These are phyloP conservation scores for Amyloporia xantha DNA, from an alignment of 768 basidiomycete species.

Conservation along the genomic window DNA sequence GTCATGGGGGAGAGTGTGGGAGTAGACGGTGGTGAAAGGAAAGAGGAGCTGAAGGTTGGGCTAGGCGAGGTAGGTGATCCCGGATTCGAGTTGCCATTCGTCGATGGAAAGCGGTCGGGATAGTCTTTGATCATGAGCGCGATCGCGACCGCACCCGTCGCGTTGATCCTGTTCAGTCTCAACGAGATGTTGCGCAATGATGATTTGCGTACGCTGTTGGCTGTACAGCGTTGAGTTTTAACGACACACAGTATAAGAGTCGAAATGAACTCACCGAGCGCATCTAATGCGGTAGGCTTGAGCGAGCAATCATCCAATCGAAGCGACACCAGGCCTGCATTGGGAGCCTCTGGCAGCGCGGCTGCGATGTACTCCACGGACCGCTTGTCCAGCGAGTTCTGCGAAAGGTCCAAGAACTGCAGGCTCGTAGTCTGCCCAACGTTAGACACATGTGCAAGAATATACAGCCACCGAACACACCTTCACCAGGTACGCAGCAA, in stretches of 20 bases:
- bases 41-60: conserved; percentile 18
- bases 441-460: background rate
- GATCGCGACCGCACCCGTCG: conserved; percentile 82
- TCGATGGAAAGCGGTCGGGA: conserved; percentile 58
- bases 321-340: conserved; percentile 64
- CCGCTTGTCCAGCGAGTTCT: conserved; percentile 79
- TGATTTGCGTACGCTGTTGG: conserved; percentile 77
- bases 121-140: conserved; percentile 97
- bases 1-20: conserved; percentile 26
- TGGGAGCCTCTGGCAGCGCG: conserved; percentile 49
- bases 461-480: conserved; percentile 28
- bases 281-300: conserved; percentile 68
- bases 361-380: conserved; percentile 75
- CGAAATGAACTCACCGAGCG: conserved; percentile 60
- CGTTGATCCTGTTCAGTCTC: conserved; percentile 79
- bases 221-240: conserved; percentile 30
- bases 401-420: conserved; percentile 87
- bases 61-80: conserved; percentile 19
- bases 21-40: conserved; percentile 28
- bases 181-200: conserved; percentile 85
- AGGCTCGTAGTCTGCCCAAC: conserved; percentile 58
- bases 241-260: background rate
- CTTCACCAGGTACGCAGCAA: conserved; percentile 77
- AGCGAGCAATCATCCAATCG: conserved; percentile 84
- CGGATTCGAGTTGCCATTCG: conserved; percentile 18